Evolutionary conservation across 1,284 basidiomycete species (phyloP).

Genomic region (Tilletia setariae): DNA sequence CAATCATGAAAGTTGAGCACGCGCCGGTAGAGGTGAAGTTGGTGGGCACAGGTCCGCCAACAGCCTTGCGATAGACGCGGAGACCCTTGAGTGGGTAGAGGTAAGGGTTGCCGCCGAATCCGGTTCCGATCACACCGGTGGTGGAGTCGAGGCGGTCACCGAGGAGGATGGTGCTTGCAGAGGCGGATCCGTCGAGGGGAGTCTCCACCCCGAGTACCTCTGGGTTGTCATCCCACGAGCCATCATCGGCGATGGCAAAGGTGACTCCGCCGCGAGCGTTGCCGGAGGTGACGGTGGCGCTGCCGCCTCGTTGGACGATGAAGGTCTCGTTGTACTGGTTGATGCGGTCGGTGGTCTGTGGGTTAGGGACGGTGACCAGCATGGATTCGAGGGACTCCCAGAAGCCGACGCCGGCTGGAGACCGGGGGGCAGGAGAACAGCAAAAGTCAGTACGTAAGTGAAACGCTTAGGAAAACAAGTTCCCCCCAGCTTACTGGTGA

Average conservation of each 20-base stretch:
- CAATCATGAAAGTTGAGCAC: neutral
- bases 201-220: constrained; percentile 61
- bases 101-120: constrained; percentile 53
- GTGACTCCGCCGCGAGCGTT: constrained; percentile 65
- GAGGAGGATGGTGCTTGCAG: constrained; percentile 59
- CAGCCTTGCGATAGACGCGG: constrained; percentile 8
- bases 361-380: constrained; percentile 62
- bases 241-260: constrained; percentile 29
- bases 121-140: constrained; percentile 63
- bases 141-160: constrained; percentile 61
- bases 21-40: neutral
- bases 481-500: constrained; percentile 10
- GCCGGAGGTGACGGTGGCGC: constrained; percentile 59
- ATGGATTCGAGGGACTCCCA: constrained; percentile 56
- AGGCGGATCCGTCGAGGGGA: constrained; percentile 63
- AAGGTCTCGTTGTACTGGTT: constrained; percentile 60
- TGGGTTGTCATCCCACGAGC: constrained; percentile 63
- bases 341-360: constrained; percentile 62
- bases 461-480: too few species aligned
- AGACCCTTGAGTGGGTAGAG: constrained; percentile 11
- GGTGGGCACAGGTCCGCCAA: constrained; percentile 4
- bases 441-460: too few species aligned
- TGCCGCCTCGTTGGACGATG: constrained; percentile 64
- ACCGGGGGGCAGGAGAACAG: neutral
- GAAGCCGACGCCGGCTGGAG: constrained; percentile 18